These are phyloP conservation scores for Dryas alaskensis DNA, from an alignment of 306 rosid species.

Conservation along the genomic window DNA sequence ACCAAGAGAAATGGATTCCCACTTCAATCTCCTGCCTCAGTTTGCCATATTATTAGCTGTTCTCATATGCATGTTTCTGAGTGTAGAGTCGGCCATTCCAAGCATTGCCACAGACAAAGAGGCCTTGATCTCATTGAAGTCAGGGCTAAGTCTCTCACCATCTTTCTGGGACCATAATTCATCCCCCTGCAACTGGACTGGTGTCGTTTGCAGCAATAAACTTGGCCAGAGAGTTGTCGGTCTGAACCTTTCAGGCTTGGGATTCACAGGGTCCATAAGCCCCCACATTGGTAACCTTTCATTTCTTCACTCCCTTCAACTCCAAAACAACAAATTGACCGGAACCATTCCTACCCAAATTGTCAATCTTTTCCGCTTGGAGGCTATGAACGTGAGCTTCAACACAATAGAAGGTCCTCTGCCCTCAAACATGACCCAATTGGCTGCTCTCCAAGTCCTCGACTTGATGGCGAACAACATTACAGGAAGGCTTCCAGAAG, in stretches of 20 bases:
- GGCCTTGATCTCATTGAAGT: conserved; percentile 56
- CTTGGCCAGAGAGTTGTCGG: conserved; percentile 38
- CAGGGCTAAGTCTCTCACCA: conserved; percentile 30
- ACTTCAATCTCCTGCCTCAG: conserved; percentile 10
- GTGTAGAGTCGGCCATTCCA: conserved; percentile 36
- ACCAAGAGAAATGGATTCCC: conserved; percentile 30
- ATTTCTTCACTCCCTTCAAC: conserved; percentile 45
- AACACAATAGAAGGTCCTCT: conserved; percentile 43
- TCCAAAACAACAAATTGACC: conserved; percentile 45
- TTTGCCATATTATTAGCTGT: conserved; percentile 22
- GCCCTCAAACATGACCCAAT: conserved; percentile 39
- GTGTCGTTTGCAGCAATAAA: conserved; percentile 43
- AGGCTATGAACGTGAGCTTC: conserved; percentile 50
- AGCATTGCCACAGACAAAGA: conserved; percentile 49
- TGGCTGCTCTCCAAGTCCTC: conserved; percentile 44
- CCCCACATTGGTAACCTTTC: conserved; percentile 54
- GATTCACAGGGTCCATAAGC: conserved; percentile 47
- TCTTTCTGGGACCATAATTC: conserved; percentile 48
- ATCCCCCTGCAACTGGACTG: conserved; percentile 64
- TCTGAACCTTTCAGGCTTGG: conserved; percentile 46
- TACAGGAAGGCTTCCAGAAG: conserved; percentile 42
- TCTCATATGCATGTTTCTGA: conserved; percentile 11
- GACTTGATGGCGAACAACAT: conserved; percentile 45
- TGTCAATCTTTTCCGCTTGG: conserved; percentile 34
- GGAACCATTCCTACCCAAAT: conserved; percentile 54